Evolutionary conservation across 2,329 filamentous ascomycete genomes (phyloP).

Genomic region (Fusarium neocosmosporiellum): DNA sequence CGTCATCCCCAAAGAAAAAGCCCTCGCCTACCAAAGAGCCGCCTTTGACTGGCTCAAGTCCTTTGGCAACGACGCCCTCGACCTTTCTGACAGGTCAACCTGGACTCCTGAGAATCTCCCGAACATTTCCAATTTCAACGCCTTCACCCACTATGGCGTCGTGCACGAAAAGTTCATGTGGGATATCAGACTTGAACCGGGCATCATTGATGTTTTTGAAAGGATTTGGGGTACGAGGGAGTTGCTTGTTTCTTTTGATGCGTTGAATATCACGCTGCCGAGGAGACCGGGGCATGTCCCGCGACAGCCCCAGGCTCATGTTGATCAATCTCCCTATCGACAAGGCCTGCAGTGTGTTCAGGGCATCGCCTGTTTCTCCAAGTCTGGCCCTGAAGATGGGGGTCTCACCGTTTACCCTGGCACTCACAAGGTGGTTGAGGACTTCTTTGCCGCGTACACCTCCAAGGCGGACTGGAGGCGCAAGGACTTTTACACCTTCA

Average conservation of each 20-base stretch:
- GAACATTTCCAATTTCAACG: background rate
- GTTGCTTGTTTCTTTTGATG: background rate
- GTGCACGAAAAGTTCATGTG: background rate
- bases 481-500: background rate
- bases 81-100: background rate
- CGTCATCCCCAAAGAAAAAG: background rate
- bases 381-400: background rate
- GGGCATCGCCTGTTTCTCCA: background rate
- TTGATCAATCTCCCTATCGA: background rate
- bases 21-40: background rate
- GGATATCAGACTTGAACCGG: background rate
- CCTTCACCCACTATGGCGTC: background rate
- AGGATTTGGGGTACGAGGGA: background rate
- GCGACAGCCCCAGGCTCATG: background rate
- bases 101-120: background rate
- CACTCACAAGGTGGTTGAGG: background rate
- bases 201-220: background rate
- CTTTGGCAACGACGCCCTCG: background rate
- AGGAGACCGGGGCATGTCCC: background rate
- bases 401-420: background rate
- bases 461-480: background rate
- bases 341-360: background rate
- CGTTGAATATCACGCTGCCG: background rate
- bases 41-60: background rate
- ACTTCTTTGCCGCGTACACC: background rate